Evolutionary conservation across 2,329 filamentous ascomycete species (phyloP), one percentile per base, ranked within the genome.

Genomic region (Grosmannia clavigera): DNA sequence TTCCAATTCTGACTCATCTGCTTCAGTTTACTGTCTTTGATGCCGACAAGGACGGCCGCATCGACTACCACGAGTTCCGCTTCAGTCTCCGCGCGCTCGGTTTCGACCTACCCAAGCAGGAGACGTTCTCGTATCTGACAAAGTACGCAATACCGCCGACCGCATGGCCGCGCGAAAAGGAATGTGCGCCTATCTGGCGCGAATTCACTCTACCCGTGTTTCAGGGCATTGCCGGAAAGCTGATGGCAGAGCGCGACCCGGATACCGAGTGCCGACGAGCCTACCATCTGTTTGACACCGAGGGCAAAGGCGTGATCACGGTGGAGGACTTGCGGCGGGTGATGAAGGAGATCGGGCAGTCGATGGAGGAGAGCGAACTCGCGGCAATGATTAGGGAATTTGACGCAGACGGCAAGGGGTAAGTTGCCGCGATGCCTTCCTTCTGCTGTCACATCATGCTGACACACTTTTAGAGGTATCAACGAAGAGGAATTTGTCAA

Each of bases 21-120:
- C 38, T 58, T 51, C 65, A 95, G 88, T 97, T 97, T 74, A 86
- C 86, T 63, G 85, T 97, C 65, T 97, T 99, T 79, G 94, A 97
- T 72, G 87, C 96, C 69, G 92, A 97, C 79, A 92, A 95, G 72
- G 92, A 97, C 76, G 83, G 86, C 55, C 85, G 88, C 73, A 90
- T 99, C 70, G 92, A 97, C 77, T 97, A 96, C 78, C 94, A 97
- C 76, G 94, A 99, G 75, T 89, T 97, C 71, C 92, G 94, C 74
- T 94, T 97, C 75, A 91, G 92, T 62, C 86, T 97, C 68, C 94
- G 95, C 71, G 94, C 94, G 3, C 84, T 99, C 1, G 94, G 94
- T 65, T 97, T 97, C 76, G 90, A 95, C 68, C 79, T 96, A 57
- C 82, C 90, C 61, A 96, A 96, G 72, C 78, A 84, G 63, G 90